Evolutionary conservation across 1,284 basidiomycete genomes (phyloP), one percentile per base, ranked within the genome.

Genomic region (Apiotrichum laibachii): DNA sequence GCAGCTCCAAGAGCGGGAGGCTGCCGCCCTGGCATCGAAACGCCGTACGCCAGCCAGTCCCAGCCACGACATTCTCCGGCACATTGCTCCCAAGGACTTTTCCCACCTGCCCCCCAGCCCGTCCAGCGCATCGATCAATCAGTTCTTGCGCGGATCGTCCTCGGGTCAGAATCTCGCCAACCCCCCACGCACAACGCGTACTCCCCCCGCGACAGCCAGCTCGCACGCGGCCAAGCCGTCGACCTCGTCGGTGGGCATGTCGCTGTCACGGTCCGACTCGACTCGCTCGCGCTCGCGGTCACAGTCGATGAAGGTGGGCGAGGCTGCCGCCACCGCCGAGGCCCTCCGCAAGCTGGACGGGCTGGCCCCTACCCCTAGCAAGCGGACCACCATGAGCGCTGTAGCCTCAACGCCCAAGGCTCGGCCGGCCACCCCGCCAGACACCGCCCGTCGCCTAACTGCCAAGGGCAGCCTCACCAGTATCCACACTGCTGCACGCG

Each of bases 311-410:
- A 60, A 56, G 39, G 69, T 69, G 8, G 63, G 69, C 53, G 67
- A 62, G 50, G 90, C 95, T 69, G 87, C 92, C 62, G 88, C 88
- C 18, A 94, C 95, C 2, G 88, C 86, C 5, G 92, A 96, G 71
- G 92, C 92, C 5, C 82, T 99, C 51, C 85, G 94, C 56, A 96
- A 96, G 78, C 80, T 99, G 26, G 96, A 99, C 70, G 95, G 95
- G 1, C 77, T 98, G 15, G 85, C 86, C 5, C 86, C 85, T 8
- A 91, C 89, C 66, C 86, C 82, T 43, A 84, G 68, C 60, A 60
- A 67, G 53, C 33, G 56, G 15, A 35, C 21, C 10, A 68, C 66
- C 8, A 51, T 21, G 47, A 53, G 10, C 61, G 57, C 39, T 68
- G 58, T 83, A 58, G 84, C 43, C 26, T 2, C 3, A 12, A 35